A percentile compares a stretch with the other conserved stretches of the same genome.
These are phyloP conservation scores for Dillenia turbinata DNA, from an alignment of 164 flowering plant genomes.

Conservation along the genomic window DNA sequence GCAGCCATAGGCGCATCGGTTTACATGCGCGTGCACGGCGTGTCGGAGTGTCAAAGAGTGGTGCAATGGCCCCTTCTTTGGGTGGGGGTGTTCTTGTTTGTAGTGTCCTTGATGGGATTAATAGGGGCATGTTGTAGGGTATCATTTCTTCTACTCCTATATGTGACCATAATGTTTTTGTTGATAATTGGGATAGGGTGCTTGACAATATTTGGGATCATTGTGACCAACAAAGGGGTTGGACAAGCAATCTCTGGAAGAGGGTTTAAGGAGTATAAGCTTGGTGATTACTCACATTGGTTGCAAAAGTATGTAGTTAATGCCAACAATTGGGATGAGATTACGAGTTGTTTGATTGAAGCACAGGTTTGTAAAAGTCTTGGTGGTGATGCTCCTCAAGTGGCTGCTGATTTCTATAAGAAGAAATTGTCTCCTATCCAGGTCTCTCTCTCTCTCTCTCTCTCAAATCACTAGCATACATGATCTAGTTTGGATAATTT, in stretches of 20 bases:
- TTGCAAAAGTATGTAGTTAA: conserved; percentile 37
- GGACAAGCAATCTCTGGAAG: conserved; percentile 31
- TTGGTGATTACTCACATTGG: conserved; percentile 65
- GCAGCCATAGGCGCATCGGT: conserved; percentile 7
- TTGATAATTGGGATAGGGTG: conserved; percentile 31
- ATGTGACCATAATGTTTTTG: conserved; percentile 31
- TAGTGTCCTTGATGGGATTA: conserved; percentile 32
- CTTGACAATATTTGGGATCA: conserved; percentile 39
- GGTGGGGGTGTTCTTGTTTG: conserved; percentile 24
- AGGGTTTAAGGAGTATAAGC: conserved; percentile 35
- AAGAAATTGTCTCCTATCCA: conserved; percentile 29
- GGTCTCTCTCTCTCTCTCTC: conserved; percentile 23
- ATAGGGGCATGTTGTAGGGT: conserved; percentile 35
- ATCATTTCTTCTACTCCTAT: conserved; percentile 31
- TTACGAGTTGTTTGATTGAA: conserved; percentile 51
- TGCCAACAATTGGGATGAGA: conserved; percentile 37
- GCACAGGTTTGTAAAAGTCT: conserved; percentile 29
- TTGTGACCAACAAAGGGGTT: conserved; percentile 49
- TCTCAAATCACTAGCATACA: no score
- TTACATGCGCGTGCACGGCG: conserved; percentile 6
- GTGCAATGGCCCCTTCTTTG: conserved; percentile 33
- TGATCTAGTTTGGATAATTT: no score
- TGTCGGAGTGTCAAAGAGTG: conserved; percentile 30
- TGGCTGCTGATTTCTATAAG: conserved; percentile 16
- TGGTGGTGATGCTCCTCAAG: background rate